These are phyloP conservation scores for Colletotrichum cordylinicola DNA, from an alignment of 2,329 filamentous ascomycete species.

Conservation along the genomic window DNA sequence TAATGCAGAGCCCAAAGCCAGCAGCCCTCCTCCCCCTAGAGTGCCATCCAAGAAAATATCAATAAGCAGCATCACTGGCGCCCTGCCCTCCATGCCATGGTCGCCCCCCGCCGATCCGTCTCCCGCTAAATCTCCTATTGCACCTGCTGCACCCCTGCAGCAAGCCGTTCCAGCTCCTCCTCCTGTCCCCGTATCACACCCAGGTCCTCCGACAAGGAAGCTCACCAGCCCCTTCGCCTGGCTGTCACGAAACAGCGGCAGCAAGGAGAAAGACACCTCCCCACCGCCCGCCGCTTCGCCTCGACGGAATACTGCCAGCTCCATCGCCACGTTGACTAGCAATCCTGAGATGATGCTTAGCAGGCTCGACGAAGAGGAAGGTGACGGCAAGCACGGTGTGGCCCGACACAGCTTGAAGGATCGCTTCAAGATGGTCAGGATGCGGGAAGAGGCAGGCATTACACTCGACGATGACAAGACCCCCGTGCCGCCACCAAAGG, in stretches of 20 bases:
- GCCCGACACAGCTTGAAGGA: conserved; percentile 74
- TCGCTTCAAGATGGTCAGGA: conserved; percentile 77
- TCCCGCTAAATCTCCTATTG: conserved; percentile 50
- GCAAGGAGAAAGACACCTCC: conserved; percentile 61
- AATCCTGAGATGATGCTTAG: conserved; percentile 82
- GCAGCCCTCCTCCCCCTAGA: conserved; percentile 39
- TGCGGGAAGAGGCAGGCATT: conserved; percentile 74
- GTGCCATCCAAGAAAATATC: conserved; percentile 62
- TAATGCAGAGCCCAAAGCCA: conserved; percentile 23
- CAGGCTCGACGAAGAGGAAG: conserved; percentile 77
- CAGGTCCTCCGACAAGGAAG: conserved; percentile 63
- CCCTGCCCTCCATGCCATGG: conserved; percentile 77
- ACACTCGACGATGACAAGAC: conserved; percentile 58
- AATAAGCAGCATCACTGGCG: conserved; percentile 74
- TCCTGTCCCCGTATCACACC: conserved; percentile 33
- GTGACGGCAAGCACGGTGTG: conserved; percentile 47
- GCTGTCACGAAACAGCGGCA: conserved; percentile 73
- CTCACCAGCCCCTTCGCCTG: conserved; percentile 88
- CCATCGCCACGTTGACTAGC: conserved; percentile 78
- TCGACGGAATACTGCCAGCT: conserved; percentile 78
- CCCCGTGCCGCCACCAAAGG: conserved; percentile 13
- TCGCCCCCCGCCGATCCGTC: conserved; percentile 61
- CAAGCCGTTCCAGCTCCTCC: conserved; percentile 33
- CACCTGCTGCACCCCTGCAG: conserved; percentile 34
- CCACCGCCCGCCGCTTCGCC: conserved; percentile 53